Percentiles rank a stretch among this genome's conserved stretches.
These are phyloP conservation scores for Gracilaria vermiculophylla DNA, from an alignment of 23 red algal species.

Conservation along the genomic window DNA sequence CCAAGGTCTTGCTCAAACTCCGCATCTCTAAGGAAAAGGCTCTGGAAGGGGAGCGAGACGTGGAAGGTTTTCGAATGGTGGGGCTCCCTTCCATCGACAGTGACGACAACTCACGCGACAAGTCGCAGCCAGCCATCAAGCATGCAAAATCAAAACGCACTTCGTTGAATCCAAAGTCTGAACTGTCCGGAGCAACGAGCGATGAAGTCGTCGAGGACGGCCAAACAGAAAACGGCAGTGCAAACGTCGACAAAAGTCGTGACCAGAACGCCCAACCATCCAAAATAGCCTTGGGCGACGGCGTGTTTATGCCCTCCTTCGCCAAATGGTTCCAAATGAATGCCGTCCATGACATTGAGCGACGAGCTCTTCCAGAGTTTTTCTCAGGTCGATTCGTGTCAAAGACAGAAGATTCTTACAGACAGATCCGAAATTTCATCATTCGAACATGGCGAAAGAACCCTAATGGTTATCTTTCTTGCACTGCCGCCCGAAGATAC, in stretches of 20 bases:
- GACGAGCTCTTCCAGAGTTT: constrained; percentile 86
- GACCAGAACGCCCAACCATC: constrained; percentile 3
- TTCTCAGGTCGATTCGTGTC: constrained; percentile 71
- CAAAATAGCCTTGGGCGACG: constrained; percentile 18
- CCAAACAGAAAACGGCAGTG: background rate
- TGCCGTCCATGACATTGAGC: constrained; percentile 88
- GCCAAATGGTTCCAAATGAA: constrained; percentile 60
- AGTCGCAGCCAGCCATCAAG: background rate
- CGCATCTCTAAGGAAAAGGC: constrained; percentile 14
- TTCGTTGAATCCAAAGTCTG: constrained; percentile 1
- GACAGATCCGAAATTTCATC: constrained; percentile 88
- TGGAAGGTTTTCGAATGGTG: constrained; percentile 16
- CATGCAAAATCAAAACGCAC: background rate
- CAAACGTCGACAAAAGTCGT: background rate
- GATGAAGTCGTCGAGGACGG: constrained; percentile 1
- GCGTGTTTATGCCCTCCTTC: constrained; percentile 47
- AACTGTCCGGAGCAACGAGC: constrained; percentile 6
- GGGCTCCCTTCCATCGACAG: constrained; percentile 8
- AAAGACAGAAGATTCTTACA: constrained; percentile 81
- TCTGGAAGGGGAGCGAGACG: constrained; percentile 2
- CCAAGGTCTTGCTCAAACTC: constrained; percentile 3
- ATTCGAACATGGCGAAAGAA: constrained; percentile 82
- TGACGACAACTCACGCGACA: background rate
- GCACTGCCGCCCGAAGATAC: constrained; percentile 79
- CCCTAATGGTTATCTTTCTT: constrained; percentile 76